Conservation (phyloP, 73 alveolate genomes). For the Paramecium biaurelia region DNA sequence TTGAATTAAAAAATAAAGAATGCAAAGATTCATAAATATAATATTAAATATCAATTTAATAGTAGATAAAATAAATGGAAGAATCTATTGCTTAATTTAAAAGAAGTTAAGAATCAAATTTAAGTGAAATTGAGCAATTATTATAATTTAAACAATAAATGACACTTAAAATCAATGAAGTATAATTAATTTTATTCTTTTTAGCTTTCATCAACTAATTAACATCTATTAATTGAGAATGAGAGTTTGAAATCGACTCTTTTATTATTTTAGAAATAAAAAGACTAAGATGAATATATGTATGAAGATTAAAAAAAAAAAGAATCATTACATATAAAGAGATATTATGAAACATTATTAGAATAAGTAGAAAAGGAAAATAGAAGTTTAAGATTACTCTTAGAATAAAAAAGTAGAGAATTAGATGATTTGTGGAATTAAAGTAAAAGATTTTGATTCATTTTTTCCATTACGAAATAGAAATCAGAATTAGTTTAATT, state of each 20-base stretch:
- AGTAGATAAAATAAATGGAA: constrained; percentile 3
- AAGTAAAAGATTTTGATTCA: background rate
- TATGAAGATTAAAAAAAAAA: constrained; percentile 40
- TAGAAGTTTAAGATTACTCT: constrained; percentile 1
- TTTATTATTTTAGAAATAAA: background rate
- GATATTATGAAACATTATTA: constrained; percentile 46
- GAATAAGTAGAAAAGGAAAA: constrained; percentile 51
- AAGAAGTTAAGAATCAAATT: background rate
- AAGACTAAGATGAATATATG: constrained; percentile 23
- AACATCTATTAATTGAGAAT: constrained; percentile 20
- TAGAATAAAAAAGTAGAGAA: constrained; percentile 42
- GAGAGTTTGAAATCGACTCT: constrained; percentile 25
- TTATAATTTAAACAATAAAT: background rate
- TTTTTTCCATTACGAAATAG: background rate
- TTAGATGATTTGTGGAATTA: constrained; percentile 42
- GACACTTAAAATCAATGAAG: constrained; percentile 15
- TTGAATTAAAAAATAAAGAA: constrained; percentile 17
- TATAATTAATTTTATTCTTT: background rate
- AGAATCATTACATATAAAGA: background rate
- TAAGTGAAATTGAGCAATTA: background rate
- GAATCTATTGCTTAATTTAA: background rate
- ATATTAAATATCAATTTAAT: background rate
- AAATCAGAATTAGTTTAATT: background rate
- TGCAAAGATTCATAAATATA: background rate
- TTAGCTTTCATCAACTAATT: background rate